Evolutionary conservation across 2,329 filamentous ascomycete species (phyloP).

Genomic region (Apiospora arundinis): DNA sequence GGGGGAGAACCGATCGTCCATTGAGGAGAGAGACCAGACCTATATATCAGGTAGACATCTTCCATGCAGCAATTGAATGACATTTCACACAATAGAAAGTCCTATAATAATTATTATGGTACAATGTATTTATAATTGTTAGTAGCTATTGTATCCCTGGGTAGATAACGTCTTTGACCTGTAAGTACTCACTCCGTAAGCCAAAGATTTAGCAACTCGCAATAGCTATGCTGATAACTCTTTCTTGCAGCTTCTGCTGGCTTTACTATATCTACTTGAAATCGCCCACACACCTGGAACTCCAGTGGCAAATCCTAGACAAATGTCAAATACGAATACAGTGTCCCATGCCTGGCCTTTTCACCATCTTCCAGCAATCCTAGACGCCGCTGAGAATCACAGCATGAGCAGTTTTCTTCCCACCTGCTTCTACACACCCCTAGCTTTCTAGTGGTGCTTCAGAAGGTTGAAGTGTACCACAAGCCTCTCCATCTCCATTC

Average conservation of each 20-base stretch:
- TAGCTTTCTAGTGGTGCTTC: conserved; percentile 28
- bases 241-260: background rate
- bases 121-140: no score
- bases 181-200: background rate
- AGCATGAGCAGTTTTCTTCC: background rate
- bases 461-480: conserved; percentile 76
- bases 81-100: no score
- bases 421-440: background rate
- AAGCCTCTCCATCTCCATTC: conserved; percentile 79
- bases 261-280: conserved; percentile 13
- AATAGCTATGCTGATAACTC: background rate
- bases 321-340: conserved; percentile 9
- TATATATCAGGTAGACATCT: no score
- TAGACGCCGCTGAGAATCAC: background rate
- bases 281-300: background rate
- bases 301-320: background rate
- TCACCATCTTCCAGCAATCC: conserved; percentile 1
- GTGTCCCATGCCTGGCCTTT: conserved; percentile 5
- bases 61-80: no score
- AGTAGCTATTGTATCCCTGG: background rate
- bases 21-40: no score
- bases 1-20: background rate
- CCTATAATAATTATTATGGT: no score
- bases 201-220: background rate
- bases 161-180: background rate